A percentile compares a stretch with the other conserved stretches of the same genome.
Evolutionary conservation across 2,329 filamentous ascomycete genomes (phyloP).

Genomic region (Trichoderma citrinoviride): DNA sequence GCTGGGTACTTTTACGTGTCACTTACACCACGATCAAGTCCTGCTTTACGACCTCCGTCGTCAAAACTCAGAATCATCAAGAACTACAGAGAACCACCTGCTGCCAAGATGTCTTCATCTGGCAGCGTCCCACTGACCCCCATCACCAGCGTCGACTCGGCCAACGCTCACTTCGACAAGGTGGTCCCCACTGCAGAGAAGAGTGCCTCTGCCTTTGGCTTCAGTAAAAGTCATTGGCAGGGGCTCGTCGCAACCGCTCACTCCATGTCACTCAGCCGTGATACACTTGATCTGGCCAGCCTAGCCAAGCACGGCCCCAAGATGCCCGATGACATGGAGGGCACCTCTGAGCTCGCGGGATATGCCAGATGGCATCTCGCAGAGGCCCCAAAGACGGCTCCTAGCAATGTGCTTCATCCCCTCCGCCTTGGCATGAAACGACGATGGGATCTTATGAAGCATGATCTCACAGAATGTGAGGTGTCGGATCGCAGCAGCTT

Average conservation of each 20-base stretch:
- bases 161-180: background rate
- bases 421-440: background rate
- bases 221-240: background rate
- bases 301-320: background rate
- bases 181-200: constrained; percentile 1
- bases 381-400: background rate
- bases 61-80: too few species aligned
- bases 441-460: constrained; percentile 6
- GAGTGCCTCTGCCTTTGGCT: background rate
- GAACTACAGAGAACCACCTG: background rate
- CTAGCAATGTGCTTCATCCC: background rate
- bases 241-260: background rate
- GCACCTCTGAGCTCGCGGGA: background rate
- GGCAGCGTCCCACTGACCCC: background rate
- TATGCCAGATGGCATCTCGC: background rate
- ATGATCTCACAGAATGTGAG: background rate
- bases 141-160: background rate
- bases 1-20: background rate
- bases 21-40: background rate
- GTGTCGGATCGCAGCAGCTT: constrained; percentile 10
- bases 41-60: background rate
- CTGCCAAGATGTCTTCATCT: background rate
- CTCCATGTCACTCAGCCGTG: background rate
- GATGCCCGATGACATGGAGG: constrained; percentile 10
- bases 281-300: background rate